A percentile compares a stretch with the other conserved stretches of the same genome.
These are phyloP conservation scores for Rubia balearica DNA, from an alignment of 305 asterid species.

Conservation along the genomic window DNA sequence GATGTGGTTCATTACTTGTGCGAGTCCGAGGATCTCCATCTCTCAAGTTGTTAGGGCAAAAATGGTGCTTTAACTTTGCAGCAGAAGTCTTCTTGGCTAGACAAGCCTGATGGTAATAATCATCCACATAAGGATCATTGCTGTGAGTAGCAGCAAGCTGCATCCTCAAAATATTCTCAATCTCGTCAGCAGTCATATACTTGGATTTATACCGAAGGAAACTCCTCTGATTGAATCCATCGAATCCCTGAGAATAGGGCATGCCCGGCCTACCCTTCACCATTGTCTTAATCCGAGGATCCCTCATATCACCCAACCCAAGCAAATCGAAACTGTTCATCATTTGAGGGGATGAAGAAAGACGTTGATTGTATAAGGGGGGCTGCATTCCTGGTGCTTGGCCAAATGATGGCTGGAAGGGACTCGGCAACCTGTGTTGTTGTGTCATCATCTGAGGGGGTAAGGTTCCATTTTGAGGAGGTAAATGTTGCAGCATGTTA, in stretches of 20 bases:
- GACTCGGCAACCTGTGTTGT: conserved; percentile 53
- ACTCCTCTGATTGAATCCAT: conserved; percentile 39
- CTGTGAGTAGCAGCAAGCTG: conserved; percentile 90
- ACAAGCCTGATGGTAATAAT: conserved; percentile 90
- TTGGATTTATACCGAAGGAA: conserved; percentile 64
- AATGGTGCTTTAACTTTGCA: conserved; percentile 76
- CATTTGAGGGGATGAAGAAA: conserved; percentile 50
- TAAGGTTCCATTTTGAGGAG: conserved; percentile 58
- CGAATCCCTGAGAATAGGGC: conserved; percentile 50
- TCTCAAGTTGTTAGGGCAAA: conserved; percentile 64
- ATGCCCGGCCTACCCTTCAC: conserved; percentile 51
- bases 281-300: conserved; percentile 57
- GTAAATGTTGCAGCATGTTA: conserved; percentile 39
- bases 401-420: conserved; percentile 54
- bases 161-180: conserved; percentile 74
- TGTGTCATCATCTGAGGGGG: conserved; percentile 46
- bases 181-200: conserved; percentile 75
- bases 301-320: conserved; percentile 69
- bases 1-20: conserved; percentile 70
- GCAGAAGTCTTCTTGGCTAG: conserved; percentile 65
- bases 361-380: conserved; percentile 47
- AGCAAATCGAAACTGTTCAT: conserved; percentile 49
- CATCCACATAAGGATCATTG: conserved; percentile 84
- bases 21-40: conserved; percentile 61
- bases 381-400: conserved; percentile 54